These are phyloP conservation scores for Pseudozyma tsukubaensis DNA, from an alignment of 1,284 basidiomycete genomes.

Conservation along the genomic window DNA sequence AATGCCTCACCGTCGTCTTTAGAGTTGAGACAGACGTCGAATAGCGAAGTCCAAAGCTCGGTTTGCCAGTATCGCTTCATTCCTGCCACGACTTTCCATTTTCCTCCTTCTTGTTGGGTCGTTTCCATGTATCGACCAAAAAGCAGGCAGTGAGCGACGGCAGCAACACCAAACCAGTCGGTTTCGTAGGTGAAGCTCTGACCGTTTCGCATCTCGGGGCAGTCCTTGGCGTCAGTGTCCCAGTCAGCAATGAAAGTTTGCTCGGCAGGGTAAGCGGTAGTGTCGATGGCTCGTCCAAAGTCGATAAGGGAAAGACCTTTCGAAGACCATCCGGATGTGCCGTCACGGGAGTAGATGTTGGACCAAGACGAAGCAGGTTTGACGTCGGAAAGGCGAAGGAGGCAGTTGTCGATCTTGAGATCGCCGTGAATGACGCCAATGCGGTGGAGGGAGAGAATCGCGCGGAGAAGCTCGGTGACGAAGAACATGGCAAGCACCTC, in stretches of 20 bases:
- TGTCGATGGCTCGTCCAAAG: conserved; percentile 93
- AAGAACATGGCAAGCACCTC: conserved; percentile 97
- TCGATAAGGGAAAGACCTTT: conserved; percentile 95
- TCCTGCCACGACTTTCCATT: conserved; percentile 72
- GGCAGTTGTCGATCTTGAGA: conserved; percentile 98
- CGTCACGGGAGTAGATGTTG: conserved; percentile 78
- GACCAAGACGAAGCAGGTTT: conserved; percentile 79
- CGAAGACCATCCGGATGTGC: conserved; percentile 82
- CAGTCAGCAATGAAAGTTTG: conserved; percentile 90
- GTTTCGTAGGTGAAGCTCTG: conserved; percentile 91
- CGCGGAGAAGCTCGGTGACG: conserved; percentile 85
- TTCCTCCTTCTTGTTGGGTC: conserved; percentile 16
- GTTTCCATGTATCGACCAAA: conserved; percentile 85
- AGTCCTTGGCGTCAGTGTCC: conserved; percentile 81
- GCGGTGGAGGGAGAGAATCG: conserved; percentile 84
- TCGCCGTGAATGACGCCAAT: conserved; percentile 94
- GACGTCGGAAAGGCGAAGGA: conserved; percentile 83
- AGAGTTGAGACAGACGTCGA: conserved; percentile 84
- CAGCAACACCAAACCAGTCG: conserved; percentile 93
- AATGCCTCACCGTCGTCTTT: conserved; percentile 69
- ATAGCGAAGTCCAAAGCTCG: conserved; percentile 84
- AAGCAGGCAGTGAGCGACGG: conserved; percentile 92
- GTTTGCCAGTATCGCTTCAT: conserved; percentile 96
- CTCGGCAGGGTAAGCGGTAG: conserved; percentile 75
- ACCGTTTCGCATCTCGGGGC: conserved; percentile 85